Conservation (phyloP, 352 stramenopile species). For the Phytophthora ohioensis region DNA sequence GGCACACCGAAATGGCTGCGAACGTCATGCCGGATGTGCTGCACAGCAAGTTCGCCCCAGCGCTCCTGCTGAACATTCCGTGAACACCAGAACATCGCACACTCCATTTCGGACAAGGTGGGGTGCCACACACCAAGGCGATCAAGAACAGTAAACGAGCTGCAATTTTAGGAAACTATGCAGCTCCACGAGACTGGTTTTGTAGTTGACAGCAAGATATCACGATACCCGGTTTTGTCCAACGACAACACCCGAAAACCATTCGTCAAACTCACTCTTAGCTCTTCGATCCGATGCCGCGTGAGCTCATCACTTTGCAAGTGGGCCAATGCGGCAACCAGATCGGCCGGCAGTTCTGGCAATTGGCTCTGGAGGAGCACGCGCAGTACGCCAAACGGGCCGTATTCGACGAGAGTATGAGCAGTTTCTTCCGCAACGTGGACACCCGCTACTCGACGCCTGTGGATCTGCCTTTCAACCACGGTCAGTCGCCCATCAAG, state of each 20-base stretch:
- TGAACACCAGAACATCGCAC: no score
- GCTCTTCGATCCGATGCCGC: conserved; percentile 57
- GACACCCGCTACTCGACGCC: conserved; percentile 69
- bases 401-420: conserved; percentile 92
- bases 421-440: conserved; percentile 93
- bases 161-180: no score
- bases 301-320: conserved; percentile 92
- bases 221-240: conserved; percentile 6
- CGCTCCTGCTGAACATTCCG: no score
- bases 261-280: not conserved
- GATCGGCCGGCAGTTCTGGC: conserved; percentile 94
- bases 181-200: no score
- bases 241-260: conserved; percentile 1
- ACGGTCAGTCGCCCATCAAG: conserved; percentile 50
- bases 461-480: conserved; percentile 58
- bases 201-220: no score
- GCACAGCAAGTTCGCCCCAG: no score
- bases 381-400: conserved; percentile 63
- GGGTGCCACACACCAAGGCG: no score
- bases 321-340: conserved; percentile 96
- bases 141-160: no score
- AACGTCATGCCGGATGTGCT: no score
- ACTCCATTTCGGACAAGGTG: no score
- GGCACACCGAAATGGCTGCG: no score
- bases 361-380: conserved; percentile 91